Evolutionary conservation across 176 grass and related monocot species (phyloP), one percentile per base, ranked within the genome.

Genomic region (Guadua angustifolia): DNA sequence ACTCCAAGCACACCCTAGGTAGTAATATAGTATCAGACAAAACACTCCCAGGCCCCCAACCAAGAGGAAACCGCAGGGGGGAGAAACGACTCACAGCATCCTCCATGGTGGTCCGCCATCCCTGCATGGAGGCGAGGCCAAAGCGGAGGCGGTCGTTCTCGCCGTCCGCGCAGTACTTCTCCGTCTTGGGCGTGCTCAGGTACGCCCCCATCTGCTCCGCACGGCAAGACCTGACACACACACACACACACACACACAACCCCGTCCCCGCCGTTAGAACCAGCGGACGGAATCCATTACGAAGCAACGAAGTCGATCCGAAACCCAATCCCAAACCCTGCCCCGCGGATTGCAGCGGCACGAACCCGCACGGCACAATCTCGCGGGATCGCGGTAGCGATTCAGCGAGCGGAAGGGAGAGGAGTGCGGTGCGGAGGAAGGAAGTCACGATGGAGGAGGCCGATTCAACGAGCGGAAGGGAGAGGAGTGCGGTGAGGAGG

Each of bases 51-150:
- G 0, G 38, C 43, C 12, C 16, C 14, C 21, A 59, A 43, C 36
- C 40, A 7, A 74, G 36, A 7, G 5, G 55, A 53, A 66, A 17
- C 0, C 39, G 49, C 15, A 7, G 17, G 51, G 21, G 8, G 55
- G 57, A 14, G 13, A 18, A 81, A 16, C 25, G 15, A 86, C 84
- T 86, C 80, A 98, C 95, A 25, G 93, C 93, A 75, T 98, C 95
- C 88, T 98, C 95, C 95, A 98, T 98, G 81, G 89, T 75, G 68
- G 95, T 85, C 43, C 95, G 92, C 95, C 95, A 98, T 10, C 95
- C 95, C 92, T 98, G 95, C 95, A 98, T 98, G 79, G 93, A 95
- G 19, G 95, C 93, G 66, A 93, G 66, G 77, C 93, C 95, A 63
- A 85, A 98, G 24, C 85, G 87, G 71, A 95, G 82, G 57, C 35